These are phyloP conservation scores for Geotrichum restrictum DNA, from an alignment of 1,139 yeast genomes.

Conservation along the genomic window DNA sequence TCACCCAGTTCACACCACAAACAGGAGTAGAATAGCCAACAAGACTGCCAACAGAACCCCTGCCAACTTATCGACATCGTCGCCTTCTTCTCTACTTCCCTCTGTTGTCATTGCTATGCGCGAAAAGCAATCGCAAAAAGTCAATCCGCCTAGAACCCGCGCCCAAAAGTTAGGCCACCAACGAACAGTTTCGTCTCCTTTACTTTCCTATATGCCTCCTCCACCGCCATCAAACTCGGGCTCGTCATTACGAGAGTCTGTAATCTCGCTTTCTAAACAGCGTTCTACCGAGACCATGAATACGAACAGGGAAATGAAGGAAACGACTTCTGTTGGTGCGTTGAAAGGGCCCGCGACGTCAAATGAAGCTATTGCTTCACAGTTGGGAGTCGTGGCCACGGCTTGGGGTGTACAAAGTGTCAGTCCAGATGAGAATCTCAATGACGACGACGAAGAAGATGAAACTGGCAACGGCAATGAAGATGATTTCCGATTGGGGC, in stretches of 20 bases:
- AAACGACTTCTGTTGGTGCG: background rate
- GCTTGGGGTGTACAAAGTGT: too few relatives aligned
- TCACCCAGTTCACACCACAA: background rate
- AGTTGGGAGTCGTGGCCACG: too few relatives aligned
- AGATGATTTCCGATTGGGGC: too few relatives aligned
- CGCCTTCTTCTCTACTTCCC: constrained; percentile 8
- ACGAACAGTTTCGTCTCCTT: constrained; percentile 19
- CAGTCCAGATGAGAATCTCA: too few relatives aligned
- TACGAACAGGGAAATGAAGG: background rate
- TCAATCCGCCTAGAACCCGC: background rate
- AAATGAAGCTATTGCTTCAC: background rate
- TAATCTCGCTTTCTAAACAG: background rate
- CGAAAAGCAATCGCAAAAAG: background rate
- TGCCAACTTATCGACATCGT: background rate
- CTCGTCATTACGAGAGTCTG: constrained; percentile 4
- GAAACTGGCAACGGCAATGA: too few relatives aligned
- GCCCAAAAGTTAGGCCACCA: constrained; percentile 6
- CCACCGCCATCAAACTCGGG: constrained; percentile 14
- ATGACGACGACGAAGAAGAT: too few relatives aligned
- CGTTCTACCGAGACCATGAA: too few relatives aligned
- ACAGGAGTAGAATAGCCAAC: too few relatives aligned
- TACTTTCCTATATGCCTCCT: constrained; percentile 18
- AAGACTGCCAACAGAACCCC: background rate
- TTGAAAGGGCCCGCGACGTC: background rate
- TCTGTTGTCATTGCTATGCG: constrained; percentile 5